These are phyloP conservation scores for Fusarium lyarnte DNA, from an alignment of 2,329 filamentous ascomycete species.

Conservation along the genomic window DNA sequence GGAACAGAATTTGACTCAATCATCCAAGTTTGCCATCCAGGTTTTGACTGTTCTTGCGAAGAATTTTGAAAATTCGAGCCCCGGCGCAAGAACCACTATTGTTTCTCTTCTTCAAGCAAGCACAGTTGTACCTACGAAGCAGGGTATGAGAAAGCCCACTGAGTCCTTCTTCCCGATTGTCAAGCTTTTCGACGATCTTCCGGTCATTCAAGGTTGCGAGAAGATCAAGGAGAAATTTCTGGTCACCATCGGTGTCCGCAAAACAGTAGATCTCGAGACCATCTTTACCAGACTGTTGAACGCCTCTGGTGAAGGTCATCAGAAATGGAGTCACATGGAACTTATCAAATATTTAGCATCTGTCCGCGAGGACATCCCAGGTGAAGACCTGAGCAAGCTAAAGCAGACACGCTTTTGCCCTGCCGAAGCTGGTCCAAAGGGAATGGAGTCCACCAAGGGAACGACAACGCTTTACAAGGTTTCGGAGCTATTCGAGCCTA, in stretches of 20 bases:
- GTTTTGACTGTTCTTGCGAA: slow-evolving; percentile 86
- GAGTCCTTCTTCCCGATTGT: slow-evolving; percentile 96
- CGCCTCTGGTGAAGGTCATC: slow-evolving; percentile 63
- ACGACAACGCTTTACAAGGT: slow-evolving; percentile 72
- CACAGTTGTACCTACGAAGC: slow-evolving; percentile 87
- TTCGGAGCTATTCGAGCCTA: slow-evolving; percentile 84
- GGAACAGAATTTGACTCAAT: slow-evolving; percentile 76
- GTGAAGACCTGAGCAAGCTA: slow-evolving; percentile 81
- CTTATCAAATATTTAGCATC: slow-evolving; percentile 94
- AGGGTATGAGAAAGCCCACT: slow-evolving; percentile 84
- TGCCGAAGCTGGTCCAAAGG: slow-evolving; percentile 70
- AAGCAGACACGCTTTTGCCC: slow-evolving; percentile 83
- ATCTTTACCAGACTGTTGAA: slow-evolving; percentile 89
- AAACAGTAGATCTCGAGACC: slow-evolving; percentile 92
- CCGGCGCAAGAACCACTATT: slow-evolving; percentile 71
- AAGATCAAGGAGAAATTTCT: slow-evolving; percentile 93
- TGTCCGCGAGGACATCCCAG: slow-evolving; percentile 87
- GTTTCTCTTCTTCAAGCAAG: slow-evolving; percentile 71
- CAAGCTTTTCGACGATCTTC: slow-evolving; percentile 92
- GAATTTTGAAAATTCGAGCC: slow-evolving; percentile 84
- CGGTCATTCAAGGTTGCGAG: slow-evolving; percentile 78
- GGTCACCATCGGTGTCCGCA: slow-evolving; percentile 83
- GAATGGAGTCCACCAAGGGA: slow-evolving; percentile 63
- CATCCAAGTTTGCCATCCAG: slow-evolving; percentile 77
- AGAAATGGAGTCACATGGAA: slow-evolving; percentile 91